These are phyloP conservation scores for Neurospora sp. DNA, from an alignment of 495 filamentous ascomycete species.

Conservation along the genomic window DNA sequence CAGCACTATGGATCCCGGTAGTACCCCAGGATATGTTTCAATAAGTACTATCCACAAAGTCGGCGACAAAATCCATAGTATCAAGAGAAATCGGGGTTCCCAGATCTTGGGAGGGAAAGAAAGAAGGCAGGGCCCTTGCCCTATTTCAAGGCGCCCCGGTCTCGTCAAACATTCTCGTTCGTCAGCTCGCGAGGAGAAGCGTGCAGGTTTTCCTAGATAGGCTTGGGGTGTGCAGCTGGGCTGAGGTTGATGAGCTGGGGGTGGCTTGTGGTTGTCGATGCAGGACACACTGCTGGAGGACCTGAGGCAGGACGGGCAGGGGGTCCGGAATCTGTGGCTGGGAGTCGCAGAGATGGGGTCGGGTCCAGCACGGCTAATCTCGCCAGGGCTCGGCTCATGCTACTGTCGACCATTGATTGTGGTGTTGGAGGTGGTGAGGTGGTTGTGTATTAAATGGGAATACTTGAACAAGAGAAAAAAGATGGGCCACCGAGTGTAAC, in stretches of 20 bases:
- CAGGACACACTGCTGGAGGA: not conserved
- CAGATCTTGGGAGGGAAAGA: not conserved
- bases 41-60: not conserved
- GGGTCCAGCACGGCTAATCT: slow-evolving; percentile 24
- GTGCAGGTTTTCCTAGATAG: not conserved
- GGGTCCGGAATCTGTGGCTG: slow-evolving; percentile 8
- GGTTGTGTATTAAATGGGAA: not conserved
- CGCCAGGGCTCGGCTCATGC: slow-evolving; percentile 19
- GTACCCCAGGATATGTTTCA: not conserved
- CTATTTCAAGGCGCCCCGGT: not conserved
- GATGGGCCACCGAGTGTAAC: not conserved
- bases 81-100: not conserved
- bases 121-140: not conserved
- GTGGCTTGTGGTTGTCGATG: not conserved
- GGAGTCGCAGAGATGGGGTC: slow-evolving; percentile 18
- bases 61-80: not conserved
- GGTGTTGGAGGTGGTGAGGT: not conserved
- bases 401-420: slow-evolving; percentile 12
- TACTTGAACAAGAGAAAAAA: not conserved
- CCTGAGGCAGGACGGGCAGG: not conserved
- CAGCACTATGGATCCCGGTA: not conserved
- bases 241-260: not conserved
- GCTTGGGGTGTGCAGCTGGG: not conserved
- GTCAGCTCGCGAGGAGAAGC: not conserved
- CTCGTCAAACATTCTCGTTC: not conserved